Conservation (phyloP, 2,329 filamentous ascomycete species). For the Rhynchosporium graminicola region DNA sequence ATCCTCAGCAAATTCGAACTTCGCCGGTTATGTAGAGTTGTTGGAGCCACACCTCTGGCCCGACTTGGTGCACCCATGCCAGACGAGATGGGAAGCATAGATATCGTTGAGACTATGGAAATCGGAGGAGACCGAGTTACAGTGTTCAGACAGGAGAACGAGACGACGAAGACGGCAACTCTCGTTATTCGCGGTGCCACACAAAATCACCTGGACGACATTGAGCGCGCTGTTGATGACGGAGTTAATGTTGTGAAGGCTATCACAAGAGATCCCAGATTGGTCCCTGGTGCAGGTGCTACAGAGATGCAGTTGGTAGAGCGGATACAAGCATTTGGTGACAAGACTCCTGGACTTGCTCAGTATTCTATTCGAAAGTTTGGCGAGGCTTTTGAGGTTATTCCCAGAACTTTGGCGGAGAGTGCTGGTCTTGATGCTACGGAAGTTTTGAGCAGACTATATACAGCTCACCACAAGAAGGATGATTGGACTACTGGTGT, state of each 20-base stretch:
- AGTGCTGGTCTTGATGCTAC: conserved; percentile 95
- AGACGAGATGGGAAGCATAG: conserved; percentile 96
- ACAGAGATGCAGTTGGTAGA: conserved; percentile 93
- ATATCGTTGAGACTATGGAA: conserved; percentile 94
- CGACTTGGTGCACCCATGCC: conserved; percentile 97
- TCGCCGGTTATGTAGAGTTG: conserved; percentile 89
- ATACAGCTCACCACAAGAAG: conserved; percentile 88
- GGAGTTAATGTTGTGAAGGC: conserved; percentile 99
- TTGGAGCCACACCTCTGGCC: conserved; percentile 94
- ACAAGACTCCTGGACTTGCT: conserved; percentile 87
- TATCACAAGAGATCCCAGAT: conserved; percentile 86
- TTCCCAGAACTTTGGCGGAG: conserved; percentile 91
- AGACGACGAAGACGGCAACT: conserved; percentile 88
- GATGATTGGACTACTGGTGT: conserved; percentile 90
- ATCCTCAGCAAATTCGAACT: conserved; percentile 98
- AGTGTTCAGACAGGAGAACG: conserved; percentile 95
- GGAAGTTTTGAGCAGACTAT: conserved; percentile 89
- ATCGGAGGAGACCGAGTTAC: conserved; percentile 98
- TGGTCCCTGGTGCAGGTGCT: conserved; percentile 92
- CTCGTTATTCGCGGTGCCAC: conserved; percentile 93
- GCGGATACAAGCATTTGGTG: conserved; percentile 84
- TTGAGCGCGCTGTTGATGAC: conserved; percentile 95
- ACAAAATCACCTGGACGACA: conserved; percentile 95
- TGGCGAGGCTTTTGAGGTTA: conserved; percentile 95
- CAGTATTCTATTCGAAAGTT: conserved; percentile 98